phyloP scores from a whole-genome alignment of 495 filamentous ascomycete species.

The Barbatosphaeria neglecta region DNA sequence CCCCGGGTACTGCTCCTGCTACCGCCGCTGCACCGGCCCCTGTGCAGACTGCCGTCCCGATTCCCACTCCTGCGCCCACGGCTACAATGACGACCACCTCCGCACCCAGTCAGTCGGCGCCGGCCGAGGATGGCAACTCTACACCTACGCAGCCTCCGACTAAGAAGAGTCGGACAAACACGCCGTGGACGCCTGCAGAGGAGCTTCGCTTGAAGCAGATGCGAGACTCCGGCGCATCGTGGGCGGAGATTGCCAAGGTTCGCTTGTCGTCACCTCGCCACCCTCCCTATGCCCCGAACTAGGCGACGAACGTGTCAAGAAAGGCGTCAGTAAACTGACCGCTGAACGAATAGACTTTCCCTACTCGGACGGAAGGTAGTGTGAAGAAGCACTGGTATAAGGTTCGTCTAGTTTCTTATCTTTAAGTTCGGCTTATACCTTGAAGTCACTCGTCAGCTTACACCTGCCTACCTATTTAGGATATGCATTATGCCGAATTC shows the following conservation, averaged over 20 bases:
- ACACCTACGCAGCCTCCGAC: conserved; percentile 43
- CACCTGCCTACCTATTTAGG: conserved; percentile 32
- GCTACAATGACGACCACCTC: conserved; percentile 8
- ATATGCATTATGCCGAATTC: conserved; percentile 99
- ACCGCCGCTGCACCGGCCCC: conserved; percentile 13
- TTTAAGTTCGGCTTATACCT: conserved; percentile 1
- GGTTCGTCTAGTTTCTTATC: conserved; percentile 35
- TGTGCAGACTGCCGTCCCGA: conserved; percentile 5
- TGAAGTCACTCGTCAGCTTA: conserved; percentile 11
- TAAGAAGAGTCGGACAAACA: conserved; percentile 93
- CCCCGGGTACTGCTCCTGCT: conserved; percentile 10
- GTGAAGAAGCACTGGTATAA: conserved; percentile 99
- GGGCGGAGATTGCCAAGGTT: conserved; percentile 97
- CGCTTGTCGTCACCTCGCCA: background rate
- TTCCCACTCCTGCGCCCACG: conserved; percentile 6
- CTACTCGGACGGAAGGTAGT: conserved; percentile 83
- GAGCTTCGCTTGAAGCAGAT: conserved; percentile 85
- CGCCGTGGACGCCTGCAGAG: conserved; percentile 91
- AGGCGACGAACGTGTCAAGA: conserved; percentile 13
- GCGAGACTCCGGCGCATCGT: conserved; percentile 85
- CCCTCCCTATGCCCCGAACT: background rate
- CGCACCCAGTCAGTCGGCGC: conserved; percentile 17
- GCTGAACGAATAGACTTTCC: conserved; percentile 74
- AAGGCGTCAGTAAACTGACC: too few relatives aligned
- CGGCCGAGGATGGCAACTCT: conserved; percentile 16